phyloP scores from a whole-genome alignment of 2,329 filamentous ascomycete species.

The Penicillium concentricum region DNA sequence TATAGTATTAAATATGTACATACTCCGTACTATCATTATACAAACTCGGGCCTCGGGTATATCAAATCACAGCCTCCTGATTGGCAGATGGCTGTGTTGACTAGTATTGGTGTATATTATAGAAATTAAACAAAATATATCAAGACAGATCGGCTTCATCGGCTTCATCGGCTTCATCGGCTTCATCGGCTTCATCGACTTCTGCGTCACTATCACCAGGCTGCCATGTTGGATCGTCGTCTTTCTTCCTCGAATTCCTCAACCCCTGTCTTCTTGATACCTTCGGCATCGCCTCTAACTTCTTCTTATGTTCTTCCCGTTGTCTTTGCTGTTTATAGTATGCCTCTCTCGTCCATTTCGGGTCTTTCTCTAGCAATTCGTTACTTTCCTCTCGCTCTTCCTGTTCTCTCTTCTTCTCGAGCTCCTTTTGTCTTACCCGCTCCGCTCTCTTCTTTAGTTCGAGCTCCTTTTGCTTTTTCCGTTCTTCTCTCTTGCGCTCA shows the following conservation, averaged over 20 bases:
- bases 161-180: neutral
- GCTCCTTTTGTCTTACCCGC: neutral
- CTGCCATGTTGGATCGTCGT: conserved; percentile 3
- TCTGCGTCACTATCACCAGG: neutral
- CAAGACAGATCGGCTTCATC: too few species aligned
- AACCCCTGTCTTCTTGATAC: neutral
- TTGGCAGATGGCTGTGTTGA: conserved; percentile 5
- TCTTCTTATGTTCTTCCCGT: neutral
- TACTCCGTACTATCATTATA: neutral
- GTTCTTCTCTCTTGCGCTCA: too few species aligned
- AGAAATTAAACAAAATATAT: neutral
- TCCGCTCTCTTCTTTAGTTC: neutral
- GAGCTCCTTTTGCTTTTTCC: neutral
- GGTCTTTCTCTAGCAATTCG: neutral
- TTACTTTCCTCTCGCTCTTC: neutral
- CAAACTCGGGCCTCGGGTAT: conserved; percentile 5
- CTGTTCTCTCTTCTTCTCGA: neutral
- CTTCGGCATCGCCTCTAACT: neutral
- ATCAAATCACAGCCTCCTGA: conserved; percentile 13
- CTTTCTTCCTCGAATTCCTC: neutral
- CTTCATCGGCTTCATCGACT: neutral
- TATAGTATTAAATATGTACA: neutral
- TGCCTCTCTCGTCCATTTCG: neutral
- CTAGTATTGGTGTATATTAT: conserved; percentile 6
- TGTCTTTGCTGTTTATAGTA: neutral